Conservation (phyloP, 495 filamentous ascomycete genomes). For the Glarea lozoyensis region DNA sequence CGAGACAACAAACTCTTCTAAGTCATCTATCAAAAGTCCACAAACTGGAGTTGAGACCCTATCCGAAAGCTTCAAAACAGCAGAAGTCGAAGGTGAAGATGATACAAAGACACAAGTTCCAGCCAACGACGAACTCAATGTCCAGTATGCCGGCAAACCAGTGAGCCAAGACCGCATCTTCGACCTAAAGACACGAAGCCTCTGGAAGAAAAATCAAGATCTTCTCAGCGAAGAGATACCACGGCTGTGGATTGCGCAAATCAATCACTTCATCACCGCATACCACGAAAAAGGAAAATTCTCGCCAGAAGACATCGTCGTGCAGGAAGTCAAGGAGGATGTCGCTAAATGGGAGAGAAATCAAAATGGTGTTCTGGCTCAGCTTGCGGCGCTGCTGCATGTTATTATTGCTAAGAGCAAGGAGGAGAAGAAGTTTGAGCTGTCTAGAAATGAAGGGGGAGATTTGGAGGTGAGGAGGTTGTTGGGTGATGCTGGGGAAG, state of each 20-base stretch:
- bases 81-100: background rate
- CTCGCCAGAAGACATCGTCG: conserved; percentile 28
- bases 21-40: too few species aligned
- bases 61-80: background rate
- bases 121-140: conserved; percentile 1
- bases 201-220: conserved; percentile 26
- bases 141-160: too few species aligned
- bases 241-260: conserved; percentile 51
- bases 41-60: too few species aligned
- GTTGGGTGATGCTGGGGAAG: too few species aligned
- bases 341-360: conserved; percentile 44
- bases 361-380: too few species aligned
- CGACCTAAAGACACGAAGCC: conserved; percentile 57
- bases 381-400: too few species aligned
- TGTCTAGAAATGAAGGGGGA: too few species aligned
- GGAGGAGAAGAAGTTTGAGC: too few species aligned
- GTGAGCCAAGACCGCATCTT: conserved; percentile 44
- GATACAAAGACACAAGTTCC: background rate
- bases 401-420: too few species aligned
- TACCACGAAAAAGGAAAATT: conserved; percentile 49
- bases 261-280: conserved; percentile 52
- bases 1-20: background rate
- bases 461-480: too few species aligned
- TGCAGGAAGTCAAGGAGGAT: conserved; percentile 27
- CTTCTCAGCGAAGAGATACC: conserved; percentile 31